phyloP scores from a whole-genome alignment of 1,284 basidiomycete species.

The Boletus holoroseus region DNA sequence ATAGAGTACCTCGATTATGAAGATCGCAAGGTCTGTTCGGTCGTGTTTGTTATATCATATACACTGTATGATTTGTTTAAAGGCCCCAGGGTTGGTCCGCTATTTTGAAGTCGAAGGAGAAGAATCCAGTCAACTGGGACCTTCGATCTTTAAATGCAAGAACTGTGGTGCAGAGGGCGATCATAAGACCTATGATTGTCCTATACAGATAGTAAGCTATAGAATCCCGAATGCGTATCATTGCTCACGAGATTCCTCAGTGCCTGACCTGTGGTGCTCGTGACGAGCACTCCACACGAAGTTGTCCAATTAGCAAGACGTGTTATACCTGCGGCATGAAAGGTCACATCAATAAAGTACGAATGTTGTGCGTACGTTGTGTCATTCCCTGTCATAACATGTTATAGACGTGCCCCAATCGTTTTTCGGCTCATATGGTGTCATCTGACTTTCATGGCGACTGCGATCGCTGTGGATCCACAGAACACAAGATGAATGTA shows the following conservation, averaged over 20 bases:
- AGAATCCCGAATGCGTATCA: neutral
- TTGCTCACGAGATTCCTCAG: constrained; percentile 37
- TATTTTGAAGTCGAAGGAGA: constrained; percentile 54
- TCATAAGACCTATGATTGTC: constrained; percentile 59
- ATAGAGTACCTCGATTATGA: constrained; percentile 74
- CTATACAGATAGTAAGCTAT: constrained; percentile 58
- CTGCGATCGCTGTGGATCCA: constrained; percentile 75
- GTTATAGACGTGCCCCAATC: constrained; percentile 71
- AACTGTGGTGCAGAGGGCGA: constrained; percentile 66
- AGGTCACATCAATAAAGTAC: constrained; percentile 75
- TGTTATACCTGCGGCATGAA: constrained; percentile 85
- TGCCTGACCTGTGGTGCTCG: constrained; percentile 84
- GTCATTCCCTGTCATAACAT: constrained; percentile 4
- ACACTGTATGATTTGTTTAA: constrained; percentile 10
- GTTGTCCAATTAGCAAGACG: constrained; percentile 79
- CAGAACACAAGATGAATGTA: constrained; percentile 65
- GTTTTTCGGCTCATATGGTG: constrained; percentile 33
- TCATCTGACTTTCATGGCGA: constrained; percentile 39
- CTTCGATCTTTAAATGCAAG: constrained; percentile 57
- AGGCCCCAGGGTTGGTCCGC: constrained; percentile 45
- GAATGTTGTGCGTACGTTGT: neutral
- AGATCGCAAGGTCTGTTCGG: constrained; percentile 47
- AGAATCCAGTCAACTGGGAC: constrained; percentile 36
- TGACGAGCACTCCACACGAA: constrained; percentile 77
- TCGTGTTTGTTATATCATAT: constrained; percentile 1